phyloP scores from a whole-genome alignment of 176 grass and related monocot genomes.

The Aegilops speltoides region DNA sequence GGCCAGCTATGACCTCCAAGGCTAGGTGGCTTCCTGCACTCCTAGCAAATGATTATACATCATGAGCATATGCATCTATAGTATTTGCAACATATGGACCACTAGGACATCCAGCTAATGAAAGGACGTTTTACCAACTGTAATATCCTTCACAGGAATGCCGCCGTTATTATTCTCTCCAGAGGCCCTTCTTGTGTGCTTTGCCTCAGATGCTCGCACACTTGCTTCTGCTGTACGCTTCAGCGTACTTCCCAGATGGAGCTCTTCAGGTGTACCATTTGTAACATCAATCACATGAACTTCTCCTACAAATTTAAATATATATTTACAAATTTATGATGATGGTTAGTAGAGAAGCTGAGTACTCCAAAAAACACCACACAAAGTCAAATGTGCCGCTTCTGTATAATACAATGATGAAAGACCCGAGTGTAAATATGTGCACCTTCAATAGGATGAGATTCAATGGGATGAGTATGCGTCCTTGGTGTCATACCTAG shows the following conservation, averaged over 20 bases:
- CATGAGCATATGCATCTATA: constrained; percentile 39
- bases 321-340: constrained; percentile 12
- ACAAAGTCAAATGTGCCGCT: neutral
- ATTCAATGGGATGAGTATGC: constrained; percentile 36
- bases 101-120: constrained; percentile 19
- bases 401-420: neutral
- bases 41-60: constrained; percentile 41
- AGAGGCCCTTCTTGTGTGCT: constrained; percentile 28
- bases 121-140: constrained; percentile 40
- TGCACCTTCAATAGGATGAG: constrained; percentile 43
- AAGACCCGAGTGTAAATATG: neutral
- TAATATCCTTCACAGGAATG: constrained; percentile 42
- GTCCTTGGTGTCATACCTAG: constrained; percentile 34
- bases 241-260: constrained; percentile 37
- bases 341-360: neutral
- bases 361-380: neutral
- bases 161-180: constrained; percentile 23
- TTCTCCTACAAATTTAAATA: constrained; percentile 49
- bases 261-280: constrained; percentile 39
- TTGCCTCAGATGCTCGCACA: constrained; percentile 24
- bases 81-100: neutral
- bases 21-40: constrained; percentile 60
- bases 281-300: constrained; percentile 55
- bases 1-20: constrained; percentile 66
- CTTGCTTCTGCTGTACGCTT: constrained; percentile 34